Evolutionary conservation across 345 rosid genomes (phyloP), one percentile per base, ranked within the genome.

Genomic region (Euphorbia pulcherrima): DNA sequence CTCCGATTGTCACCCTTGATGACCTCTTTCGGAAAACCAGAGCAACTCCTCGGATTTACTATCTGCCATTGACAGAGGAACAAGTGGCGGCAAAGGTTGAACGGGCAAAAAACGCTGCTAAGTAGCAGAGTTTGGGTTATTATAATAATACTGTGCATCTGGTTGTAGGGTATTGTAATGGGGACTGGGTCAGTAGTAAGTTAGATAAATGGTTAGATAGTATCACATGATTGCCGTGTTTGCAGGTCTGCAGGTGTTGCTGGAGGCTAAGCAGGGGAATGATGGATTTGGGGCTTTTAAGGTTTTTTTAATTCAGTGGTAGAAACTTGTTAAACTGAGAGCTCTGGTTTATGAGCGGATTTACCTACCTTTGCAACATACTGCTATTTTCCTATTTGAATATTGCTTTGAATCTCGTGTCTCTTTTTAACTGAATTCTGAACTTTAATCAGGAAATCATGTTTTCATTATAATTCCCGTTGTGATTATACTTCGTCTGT

Each of bases 41-140:
- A 68, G 90, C 98, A 69, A 81, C 89, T 55, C 99, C 99, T n/a
- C 83, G 97, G 72, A 92, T 95, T 74, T 95, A 95, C 74, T 95
- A 90, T 79, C 74, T 95, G 70, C 99, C 98, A 35, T 74, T 95
- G 74, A 86, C 98, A 12, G 99, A 95, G 52, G 91, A 88, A 21
- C 88, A 88, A 79, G 98, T 87, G 71, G 88, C 91, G 27, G 87
- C 83, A n/a, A 92, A 95, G 75, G 86, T 72, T 69, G 85, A 86
- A 3, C 77, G 37, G 61, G 79, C 79, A 10, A 81, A 71, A 72
- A 74, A n/a, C n/a, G n/a, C 54, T 46, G 60, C 44, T 28, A 64
- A 77, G 87, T 83, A 78, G 78, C 77, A 78, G 84, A 74, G 81
- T 63, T 70, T 68, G 37, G 68, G 33, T 79, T 78, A 33, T 80